Conservation (phyloP, 441 rosid species). For the Adansonia gregorii region DNA sequence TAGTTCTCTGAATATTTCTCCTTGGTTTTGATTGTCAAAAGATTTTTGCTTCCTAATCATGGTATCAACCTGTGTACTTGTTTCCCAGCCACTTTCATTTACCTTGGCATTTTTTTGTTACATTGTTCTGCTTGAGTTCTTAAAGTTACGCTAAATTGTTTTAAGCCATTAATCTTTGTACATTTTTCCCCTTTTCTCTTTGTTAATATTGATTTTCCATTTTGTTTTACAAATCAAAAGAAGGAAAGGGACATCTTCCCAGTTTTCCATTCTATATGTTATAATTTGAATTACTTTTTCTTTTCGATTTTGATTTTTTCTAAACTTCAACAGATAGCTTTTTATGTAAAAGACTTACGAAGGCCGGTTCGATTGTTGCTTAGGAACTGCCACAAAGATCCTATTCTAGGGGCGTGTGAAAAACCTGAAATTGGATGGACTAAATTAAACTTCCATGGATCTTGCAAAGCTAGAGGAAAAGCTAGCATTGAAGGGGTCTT, state of each 20-base stretch:
- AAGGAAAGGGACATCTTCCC: not conserved
- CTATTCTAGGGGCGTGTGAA: constrained; percentile 68
- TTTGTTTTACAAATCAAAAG: no score
- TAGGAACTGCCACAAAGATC: constrained; percentile 52
- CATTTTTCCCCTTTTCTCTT: constrained; percentile 12
- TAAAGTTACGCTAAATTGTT: not conserved
- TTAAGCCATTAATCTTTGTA: not conserved
- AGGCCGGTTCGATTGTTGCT: constrained; percentile 36
- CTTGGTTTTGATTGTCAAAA: constrained; percentile 4
- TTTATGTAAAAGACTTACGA: constrained; percentile 41
- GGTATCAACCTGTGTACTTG: not conserved
- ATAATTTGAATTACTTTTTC: not conserved
- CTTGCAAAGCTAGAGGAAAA: constrained; percentile 43
- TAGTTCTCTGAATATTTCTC: no score
- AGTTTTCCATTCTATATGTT: not conserved
- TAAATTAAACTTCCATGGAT: constrained; percentile 79
- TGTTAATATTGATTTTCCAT: not conserved
- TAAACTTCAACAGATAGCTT: not conserved
- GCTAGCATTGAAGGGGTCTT: no score
- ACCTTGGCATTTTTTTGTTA: not conserved
- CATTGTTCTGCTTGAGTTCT: no score
- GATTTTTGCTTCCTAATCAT: constrained; percentile 18
- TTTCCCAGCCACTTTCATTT: not conserved
- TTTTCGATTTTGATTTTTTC: not conserved
- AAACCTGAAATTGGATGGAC: constrained; percentile 71